These are phyloP conservation scores for Ogataea salicorniae DNA, from an alignment of 805 yeast genomes.

Conservation along the genomic window DNA sequence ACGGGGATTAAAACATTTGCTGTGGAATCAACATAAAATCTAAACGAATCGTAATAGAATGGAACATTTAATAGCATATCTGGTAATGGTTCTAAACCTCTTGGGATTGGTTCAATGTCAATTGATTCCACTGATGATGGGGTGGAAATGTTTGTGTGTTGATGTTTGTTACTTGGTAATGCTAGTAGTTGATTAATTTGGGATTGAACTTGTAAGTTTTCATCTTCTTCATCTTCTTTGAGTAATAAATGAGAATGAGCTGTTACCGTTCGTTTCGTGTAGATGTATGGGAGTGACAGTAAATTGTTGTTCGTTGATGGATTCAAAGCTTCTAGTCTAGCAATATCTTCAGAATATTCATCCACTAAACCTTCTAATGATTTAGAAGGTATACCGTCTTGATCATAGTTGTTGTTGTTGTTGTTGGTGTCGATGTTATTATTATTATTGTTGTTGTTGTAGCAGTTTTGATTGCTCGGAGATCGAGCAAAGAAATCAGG, in stretches of 20 bases:
- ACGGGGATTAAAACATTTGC: conserved; percentile 63
- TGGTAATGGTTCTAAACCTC: conserved; percentile 47
- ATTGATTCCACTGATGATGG: conserved; percentile 12
- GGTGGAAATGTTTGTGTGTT: conserved; percentile 4
- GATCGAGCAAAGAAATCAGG: too few relatives aligned
- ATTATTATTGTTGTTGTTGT: background rate
- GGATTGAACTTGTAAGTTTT: conserved; percentile 6
- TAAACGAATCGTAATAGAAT: conserved; percentile 54
- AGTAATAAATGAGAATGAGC: background rate
- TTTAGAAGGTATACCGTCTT: background rate
- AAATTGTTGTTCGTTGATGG: conserved; percentile 4
- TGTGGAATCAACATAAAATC: conserved; percentile 57
- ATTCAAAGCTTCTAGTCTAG: conserved; percentile 25
- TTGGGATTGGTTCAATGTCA: conserved; percentile 26
- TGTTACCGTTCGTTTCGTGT: background rate
- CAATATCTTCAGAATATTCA: conserved; percentile 36
- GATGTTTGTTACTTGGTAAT: too few relatives aligned
- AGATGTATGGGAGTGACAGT: conserved; percentile 13
- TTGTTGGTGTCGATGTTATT: background rate
- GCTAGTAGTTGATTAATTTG: background rate
- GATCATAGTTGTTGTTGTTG: background rate
- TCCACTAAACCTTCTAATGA: conserved; percentile 15
- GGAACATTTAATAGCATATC: conserved; percentile 56
- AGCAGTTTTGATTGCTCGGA: background rate
- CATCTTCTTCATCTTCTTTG: conserved; percentile 8